phyloP scores from a whole-genome alignment of 2,329 filamentous ascomycete species.

The Neonectria magnoliae region DNA sequence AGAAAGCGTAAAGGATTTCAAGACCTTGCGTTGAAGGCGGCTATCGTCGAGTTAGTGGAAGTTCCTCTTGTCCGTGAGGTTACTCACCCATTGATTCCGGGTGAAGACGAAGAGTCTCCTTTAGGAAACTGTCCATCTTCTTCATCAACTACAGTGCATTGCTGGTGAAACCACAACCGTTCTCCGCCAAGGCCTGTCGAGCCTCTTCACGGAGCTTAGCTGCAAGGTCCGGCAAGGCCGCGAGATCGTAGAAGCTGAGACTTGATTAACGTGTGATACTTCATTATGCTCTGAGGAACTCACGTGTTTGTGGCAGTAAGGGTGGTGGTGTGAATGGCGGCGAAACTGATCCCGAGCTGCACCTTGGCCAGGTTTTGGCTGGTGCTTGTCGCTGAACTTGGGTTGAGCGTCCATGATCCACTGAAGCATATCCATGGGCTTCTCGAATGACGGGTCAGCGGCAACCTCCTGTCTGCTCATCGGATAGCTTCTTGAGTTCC shows the following conservation, averaged over 20 bases:
- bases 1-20: constrained; percentile 61
- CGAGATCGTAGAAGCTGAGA: constrained; percentile 60
- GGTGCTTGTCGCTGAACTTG: constrained; percentile 45
- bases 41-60: constrained; percentile 26
- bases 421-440: constrained; percentile 59
- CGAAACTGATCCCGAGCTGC: constrained; percentile 57
- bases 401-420: constrained; percentile 55
- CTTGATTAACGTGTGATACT: background rate
- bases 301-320: constrained; percentile 56
- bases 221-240: constrained; percentile 59
- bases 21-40: constrained; percentile 62
- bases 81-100: constrained; percentile 47
- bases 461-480: constrained; percentile 38
- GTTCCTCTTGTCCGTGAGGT: background rate
- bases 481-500: constrained; percentile 26
- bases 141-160: constrained; percentile 51
- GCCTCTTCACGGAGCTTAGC: constrained; percentile 63
- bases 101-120: constrained; percentile 49
- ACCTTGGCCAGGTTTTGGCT: constrained; percentile 52
- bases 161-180: constrained; percentile 47
- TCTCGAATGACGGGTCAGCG: constrained; percentile 30
- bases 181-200: constrained; percentile 47
- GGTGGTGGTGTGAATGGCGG: constrained; percentile 63
- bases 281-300: constrained; percentile 13
- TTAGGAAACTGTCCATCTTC: constrained; percentile 55